A percentile compares a stretch with the other conserved stretches of the same genome.
These are phyloP conservation scores for Hyphopichia khmerensis DNA, from an alignment of 1,139 yeast genomes.

Conservation along the genomic window DNA sequence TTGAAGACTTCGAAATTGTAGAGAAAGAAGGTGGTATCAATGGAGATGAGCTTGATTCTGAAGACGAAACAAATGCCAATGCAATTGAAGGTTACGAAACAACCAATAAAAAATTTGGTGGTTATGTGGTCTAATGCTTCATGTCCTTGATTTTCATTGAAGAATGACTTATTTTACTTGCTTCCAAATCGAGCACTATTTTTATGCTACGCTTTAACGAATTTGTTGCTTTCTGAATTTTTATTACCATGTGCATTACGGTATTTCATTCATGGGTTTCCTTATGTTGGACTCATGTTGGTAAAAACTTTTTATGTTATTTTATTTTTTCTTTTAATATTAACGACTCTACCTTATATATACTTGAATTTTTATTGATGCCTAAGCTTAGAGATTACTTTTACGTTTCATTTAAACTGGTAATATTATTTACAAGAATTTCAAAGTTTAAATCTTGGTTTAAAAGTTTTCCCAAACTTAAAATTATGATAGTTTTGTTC, in stretches of 20 bases:
- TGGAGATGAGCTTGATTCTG: conserved; percentile 13
- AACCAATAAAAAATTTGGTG: conserved; percentile 35
- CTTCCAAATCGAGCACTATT: no score
- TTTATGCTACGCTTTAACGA: no score
- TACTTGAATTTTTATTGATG: neutral
- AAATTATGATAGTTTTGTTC: conserved; percentile 20
- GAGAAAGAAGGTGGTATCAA: conserved; percentile 42
- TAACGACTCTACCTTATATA: neutral
- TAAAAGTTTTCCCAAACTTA: conserved; percentile 30
- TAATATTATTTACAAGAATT: neutral
- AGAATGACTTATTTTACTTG: neutral
- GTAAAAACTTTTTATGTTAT: no score
- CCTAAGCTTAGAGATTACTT: no score
- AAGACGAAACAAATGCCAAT: conserved; percentile 25
- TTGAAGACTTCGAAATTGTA: conserved; percentile 47
- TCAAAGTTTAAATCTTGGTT: conserved; percentile 2
- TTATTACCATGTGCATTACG: no score
- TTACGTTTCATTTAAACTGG: no score
- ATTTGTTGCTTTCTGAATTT: no score
- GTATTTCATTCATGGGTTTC: no score
- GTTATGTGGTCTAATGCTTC: conserved; percentile 28
- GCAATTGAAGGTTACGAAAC: conserved; percentile 39
- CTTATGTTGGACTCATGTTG: no score
- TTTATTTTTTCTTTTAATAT: no score
- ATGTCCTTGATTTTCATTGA: neutral